These are phyloP conservation scores for Inga oerstediana DNA, from an alignment of 306 rosid species.

Conservation along the genomic window DNA sequence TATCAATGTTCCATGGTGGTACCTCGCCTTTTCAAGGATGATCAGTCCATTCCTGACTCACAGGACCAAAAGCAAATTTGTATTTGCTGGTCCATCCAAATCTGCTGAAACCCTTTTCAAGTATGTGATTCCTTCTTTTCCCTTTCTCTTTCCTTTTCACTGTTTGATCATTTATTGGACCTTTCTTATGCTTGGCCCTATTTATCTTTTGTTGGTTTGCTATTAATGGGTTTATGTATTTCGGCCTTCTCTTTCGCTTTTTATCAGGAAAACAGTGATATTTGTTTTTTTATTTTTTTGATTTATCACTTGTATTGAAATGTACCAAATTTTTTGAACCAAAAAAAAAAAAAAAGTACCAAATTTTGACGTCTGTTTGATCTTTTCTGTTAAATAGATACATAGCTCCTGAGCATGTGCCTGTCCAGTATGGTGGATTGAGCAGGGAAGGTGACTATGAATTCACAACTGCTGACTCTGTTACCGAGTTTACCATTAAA, in stretches of 20 bases:
- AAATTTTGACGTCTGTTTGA: neutral
- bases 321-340: neutral
- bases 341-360: no score
- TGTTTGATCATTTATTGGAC: constrained; percentile 9
- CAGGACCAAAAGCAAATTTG: constrained; percentile 21
- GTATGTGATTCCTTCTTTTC: neutral
- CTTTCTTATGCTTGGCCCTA: constrained; percentile 20
- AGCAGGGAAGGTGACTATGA: constrained; percentile 78
- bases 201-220: constrained; percentile 20
- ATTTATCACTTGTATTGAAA: neutral
- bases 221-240: neutral
- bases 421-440: constrained; percentile 85
- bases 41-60: constrained; percentile 18
- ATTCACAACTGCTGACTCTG: constrained; percentile 72
- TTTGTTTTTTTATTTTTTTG: neutral
- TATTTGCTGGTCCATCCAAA: constrained; percentile 18
- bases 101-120: constrained; percentile 18
- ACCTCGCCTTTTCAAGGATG: constrained; percentile 72
- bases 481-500: constrained; percentile 70
- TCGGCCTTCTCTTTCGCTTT: neutral
- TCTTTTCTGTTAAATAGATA: constrained; percentile 50
- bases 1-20: constrained; percentile 97
- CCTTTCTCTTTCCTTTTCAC: neutral
- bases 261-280: neutral
- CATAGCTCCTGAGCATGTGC: constrained; percentile 80